A percentile compares a stretch with the other conserved stretches of the same genome.
These are phyloP conservation scores for Brassica rapa DNA, from an alignment of 345 rosid species.

Conservation along the genomic window DNA sequence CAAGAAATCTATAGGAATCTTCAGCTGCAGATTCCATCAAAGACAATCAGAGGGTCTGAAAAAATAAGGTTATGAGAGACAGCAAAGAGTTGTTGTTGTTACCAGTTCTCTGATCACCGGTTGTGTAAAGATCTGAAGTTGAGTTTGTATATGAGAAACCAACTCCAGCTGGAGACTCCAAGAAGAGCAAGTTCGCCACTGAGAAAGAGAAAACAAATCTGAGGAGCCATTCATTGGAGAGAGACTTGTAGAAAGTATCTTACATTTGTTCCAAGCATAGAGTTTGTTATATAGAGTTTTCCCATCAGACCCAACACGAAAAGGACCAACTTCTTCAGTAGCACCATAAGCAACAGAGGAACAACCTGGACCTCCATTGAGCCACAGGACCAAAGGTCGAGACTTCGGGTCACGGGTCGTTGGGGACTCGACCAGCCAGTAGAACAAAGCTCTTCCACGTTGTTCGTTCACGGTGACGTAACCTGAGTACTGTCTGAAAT, in stretches of 20 bases:
- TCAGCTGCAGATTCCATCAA: slow-evolving; percentile 59
- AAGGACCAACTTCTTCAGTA: slow-evolving; percentile 93
- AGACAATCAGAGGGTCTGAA: too few species aligned
- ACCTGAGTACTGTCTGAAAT: slow-evolving; percentile 80
- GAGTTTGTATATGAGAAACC: slow-evolving; percentile 91
- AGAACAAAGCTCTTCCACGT: slow-evolving; percentile 89
- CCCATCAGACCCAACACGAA: slow-evolving; percentile 73
- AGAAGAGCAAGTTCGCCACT: slow-evolving; percentile 94
- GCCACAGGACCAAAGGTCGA: slow-evolving; percentile 89
- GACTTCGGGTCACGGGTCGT: slow-evolving; percentile 57
- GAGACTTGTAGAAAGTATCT: background rate
- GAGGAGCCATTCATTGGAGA: too few species aligned
- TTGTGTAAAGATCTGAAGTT: slow-evolving; percentile 74
- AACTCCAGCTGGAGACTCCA: slow-evolving; percentile 97
- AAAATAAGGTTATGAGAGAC: background rate
- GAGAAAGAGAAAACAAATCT: slow-evolving; percentile 24
- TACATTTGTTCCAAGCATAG: slow-evolving; percentile 87
- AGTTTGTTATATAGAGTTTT: slow-evolving; percentile 68
- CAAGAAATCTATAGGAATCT: slow-evolving; percentile 73
- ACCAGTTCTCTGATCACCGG: slow-evolving; percentile 93
- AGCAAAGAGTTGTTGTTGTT: slow-evolving; percentile 27
- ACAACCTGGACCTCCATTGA: slow-evolving; percentile 96
- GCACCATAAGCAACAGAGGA: slow-evolving; percentile 95
- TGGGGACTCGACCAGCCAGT: slow-evolving; percentile 87
- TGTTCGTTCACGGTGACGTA: slow-evolving; percentile 71